Base-by-base conservation (phyloP, 306 rosid genomes). In the Cicer arietinum region DNA sequence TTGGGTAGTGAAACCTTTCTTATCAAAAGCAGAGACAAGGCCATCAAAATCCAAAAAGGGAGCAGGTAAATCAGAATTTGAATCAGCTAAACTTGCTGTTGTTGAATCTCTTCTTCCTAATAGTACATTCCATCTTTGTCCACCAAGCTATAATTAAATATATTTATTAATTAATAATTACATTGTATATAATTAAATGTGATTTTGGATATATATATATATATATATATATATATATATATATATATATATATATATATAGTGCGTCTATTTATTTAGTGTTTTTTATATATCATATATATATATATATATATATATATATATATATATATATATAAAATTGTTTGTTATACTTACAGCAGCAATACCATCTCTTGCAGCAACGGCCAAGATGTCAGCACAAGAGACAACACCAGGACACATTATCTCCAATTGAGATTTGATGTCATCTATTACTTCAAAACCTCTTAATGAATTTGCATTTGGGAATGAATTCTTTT, bases 21-120 rank as follows among this genome's bases (percentile, higher is more conserved):
- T 82, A 2, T 56, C 10, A 30, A 86, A 88, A 45, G 83, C 81
- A 35, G 81, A 7, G 25, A 47, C 53, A 41, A 88, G 90, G 18
- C 6, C 81, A 46, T 10, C n/a, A 2, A 86, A 87, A 81, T 86
- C 41, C 41, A 64, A 45, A 56, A 25, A 41, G 2, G 92, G 92
- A 16, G 67, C 63, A 16, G 92, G 92, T 60, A 88, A 76, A 42
- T 84, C 85, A 10, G 76, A 71, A 30, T 86, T 79, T 0, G 92
- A 74, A 5, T 3, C 54, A 9, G 4, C 37, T 14, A 76, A 76
- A 65, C 83, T 88, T 66, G 92, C 90, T 0, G 79, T 86, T 22
- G 78, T 86, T 14, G 92, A 80, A 63, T 88, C 92, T 62, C 77
- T 86, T 81, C 92, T 84, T 0, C 92, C 92, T 48, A 86, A 50